Evolutionary conservation across 257 asterid genomes (phyloP).

Genomic region (Cruciata laevipes): DNA sequence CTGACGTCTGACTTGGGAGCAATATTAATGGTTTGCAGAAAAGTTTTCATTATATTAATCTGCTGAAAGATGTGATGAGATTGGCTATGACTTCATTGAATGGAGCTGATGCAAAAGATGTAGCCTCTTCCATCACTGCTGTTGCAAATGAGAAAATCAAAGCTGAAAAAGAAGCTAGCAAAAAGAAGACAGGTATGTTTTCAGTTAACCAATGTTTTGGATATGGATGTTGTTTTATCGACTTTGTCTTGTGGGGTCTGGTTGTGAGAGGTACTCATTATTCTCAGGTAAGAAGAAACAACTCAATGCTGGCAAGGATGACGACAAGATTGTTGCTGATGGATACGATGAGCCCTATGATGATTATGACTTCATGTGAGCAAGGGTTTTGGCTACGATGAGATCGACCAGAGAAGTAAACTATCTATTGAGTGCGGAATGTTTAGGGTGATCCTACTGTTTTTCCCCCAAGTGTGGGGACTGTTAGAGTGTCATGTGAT

Average conservation of each 20-base stretch:
- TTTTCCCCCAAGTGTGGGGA: slow-evolving; percentile 36
- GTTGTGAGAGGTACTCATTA: slow-evolving; percentile 7
- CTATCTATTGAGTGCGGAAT: slow-evolving; percentile 15
- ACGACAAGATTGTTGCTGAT: slow-evolving; percentile 41
- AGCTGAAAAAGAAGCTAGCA: slow-evolving; percentile 92
- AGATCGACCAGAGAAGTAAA: slow-evolving; percentile 7
- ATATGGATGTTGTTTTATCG: background rate
- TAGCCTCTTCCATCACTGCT: slow-evolving; percentile 86
- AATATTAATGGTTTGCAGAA: slow-evolving; percentile 41
- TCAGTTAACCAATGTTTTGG: background rate
- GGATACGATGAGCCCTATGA: slow-evolving; percentile 50
- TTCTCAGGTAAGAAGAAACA: slow-evolving; percentile 84
- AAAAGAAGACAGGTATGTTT: slow-evolving; percentile 70
- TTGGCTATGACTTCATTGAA: slow-evolving; percentile 66
- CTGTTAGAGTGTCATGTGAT: slow-evolving; percentile 26
- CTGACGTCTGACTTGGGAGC: slow-evolving; percentile 6
- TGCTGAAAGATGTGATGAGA: slow-evolving; percentile 87
- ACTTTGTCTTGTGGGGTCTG: background rate
- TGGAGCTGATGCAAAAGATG: slow-evolving; percentile 88
- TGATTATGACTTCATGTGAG: slow-evolving; percentile 88
- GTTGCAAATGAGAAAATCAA: slow-evolving; percentile 94
- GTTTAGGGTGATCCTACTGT: slow-evolving; percentile 30
- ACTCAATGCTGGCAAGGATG: slow-evolving; percentile 62
- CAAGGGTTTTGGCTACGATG: slow-evolving; percentile 6
- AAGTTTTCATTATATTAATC: slow-evolving; percentile 81